Evolutionary conservation across 495 filamentous ascomycete species (phyloP).

Genomic region (Neurospora sp.): DNA sequence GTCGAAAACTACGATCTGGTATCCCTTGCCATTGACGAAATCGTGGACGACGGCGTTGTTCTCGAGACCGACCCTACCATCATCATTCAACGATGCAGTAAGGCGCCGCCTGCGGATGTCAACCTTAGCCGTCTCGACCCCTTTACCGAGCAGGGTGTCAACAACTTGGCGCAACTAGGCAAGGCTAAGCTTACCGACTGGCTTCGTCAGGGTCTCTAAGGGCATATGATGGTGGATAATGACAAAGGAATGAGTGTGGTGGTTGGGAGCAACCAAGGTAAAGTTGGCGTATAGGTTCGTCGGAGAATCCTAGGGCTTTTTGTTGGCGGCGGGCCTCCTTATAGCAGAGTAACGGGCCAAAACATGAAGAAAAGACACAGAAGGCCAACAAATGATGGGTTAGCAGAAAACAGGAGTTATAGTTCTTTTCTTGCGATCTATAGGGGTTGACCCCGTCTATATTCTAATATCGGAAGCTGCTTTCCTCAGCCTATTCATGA

Average conservation of each 20-base stretch:
- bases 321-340: neutral
- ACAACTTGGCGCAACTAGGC: conserved; percentile 92
- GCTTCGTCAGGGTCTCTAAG: conserved; percentile 66
- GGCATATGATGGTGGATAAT: neutral
- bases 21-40: conserved; percentile 87
- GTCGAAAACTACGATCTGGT: conserved; percentile 95
- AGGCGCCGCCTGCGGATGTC: conserved; percentile 84
- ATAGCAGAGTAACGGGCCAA: neutral
- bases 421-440: conserved; percentile 11
- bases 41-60: conserved; percentile 92
- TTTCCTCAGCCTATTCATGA: conserved; percentile 93
- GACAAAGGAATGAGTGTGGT: neutral
- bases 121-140: conserved; percentile 82
- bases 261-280: neutral
- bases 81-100: conserved; percentile 81
- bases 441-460: conserved; percentile 16
- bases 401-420: neutral
- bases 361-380: neutral
- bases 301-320: neutral
- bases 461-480: conserved; percentile 53
- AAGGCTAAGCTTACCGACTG: conserved; percentile 86
- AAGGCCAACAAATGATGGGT: neutral
- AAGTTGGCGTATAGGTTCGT: neutral
- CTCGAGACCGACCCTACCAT: conserved; percentile 92
- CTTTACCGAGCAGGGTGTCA: conserved; percentile 86